Conservation (phyloP, 2,329 filamentous ascomycete genomes). For the Colletotrichum shisoi region DNA sequence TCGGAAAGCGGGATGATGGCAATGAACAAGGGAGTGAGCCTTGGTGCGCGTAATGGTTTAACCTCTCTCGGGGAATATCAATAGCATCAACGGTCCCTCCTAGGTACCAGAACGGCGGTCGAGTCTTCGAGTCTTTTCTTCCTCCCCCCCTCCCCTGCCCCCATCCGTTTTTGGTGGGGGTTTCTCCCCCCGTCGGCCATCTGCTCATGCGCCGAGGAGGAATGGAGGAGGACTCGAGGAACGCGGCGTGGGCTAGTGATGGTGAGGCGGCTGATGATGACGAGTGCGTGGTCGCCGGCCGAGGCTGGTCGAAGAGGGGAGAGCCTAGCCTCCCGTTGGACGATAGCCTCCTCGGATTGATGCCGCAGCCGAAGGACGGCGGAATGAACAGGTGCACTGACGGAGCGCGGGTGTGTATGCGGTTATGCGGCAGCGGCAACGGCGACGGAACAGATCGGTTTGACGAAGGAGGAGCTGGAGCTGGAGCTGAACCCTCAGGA, state of each 20-base stretch:
- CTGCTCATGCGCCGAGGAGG: background rate
- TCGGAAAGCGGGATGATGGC: slow-evolving; percentile 27
- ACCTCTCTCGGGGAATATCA: slow-evolving; percentile 1
- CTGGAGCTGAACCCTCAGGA: too few relatives aligned
- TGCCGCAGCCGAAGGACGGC: background rate
- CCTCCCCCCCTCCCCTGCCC: too few relatives aligned
- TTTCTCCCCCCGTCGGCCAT: too few relatives aligned
- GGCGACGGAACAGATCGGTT: slow-evolving; percentile 9
- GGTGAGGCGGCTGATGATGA: slow-evolving; percentile 27
- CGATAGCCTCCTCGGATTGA: background rate
- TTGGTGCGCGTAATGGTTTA: slow-evolving; percentile 14
- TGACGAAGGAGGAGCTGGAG: background rate
- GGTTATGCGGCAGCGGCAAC: slow-evolving; percentile 27
- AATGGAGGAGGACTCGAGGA: slow-evolving; percentile 9
- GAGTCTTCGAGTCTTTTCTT: slow-evolving; percentile 29
- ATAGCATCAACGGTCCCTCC: slow-evolving; percentile 7
- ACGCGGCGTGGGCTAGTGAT: slow-evolving; percentile 20
- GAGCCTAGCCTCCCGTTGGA: background rate
- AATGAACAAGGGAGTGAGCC: slow-evolving; percentile 4
- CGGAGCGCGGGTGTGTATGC: slow-evolving; percentile 1
- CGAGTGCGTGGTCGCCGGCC: slow-evolving; percentile 29
- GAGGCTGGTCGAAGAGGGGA: background rate
- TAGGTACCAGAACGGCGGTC: background rate
- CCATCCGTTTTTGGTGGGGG: too few relatives aligned
- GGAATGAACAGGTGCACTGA: background rate